Base-by-base conservation (phyloP, 208 protist genomes). In the Strigomonas culicis region DNA sequence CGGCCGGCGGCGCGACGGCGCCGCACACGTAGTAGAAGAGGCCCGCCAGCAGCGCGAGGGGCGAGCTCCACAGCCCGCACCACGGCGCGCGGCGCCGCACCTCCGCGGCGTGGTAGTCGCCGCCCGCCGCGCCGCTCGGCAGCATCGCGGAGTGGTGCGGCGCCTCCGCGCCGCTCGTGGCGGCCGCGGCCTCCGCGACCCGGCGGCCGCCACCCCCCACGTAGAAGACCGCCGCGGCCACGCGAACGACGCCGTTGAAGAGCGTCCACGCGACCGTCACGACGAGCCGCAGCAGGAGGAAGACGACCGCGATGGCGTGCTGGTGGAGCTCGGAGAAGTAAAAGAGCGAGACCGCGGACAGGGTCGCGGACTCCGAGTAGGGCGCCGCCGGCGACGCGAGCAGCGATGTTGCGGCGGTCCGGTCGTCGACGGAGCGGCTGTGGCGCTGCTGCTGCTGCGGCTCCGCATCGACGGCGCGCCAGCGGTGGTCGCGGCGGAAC, bases 211-310 rank as follows among this genome's bases (percentile, higher is more conserved):
- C 34, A 39, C 34, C 34, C 4, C 34, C 34, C 34, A 39, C 34
- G 34, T 39, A 39, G 10, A 39, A 39, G 34, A 39, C 7, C 34
- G 34, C 34, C 34, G 34, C 34, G 34, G 10, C 10, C 7, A 39
- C 34, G 34, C 34, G 34, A 39, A 4, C 4, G 10, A 4, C 34
- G 10, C 34, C 19, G 50, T 72, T 70, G 36, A 58, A 43, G 19
- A 50, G 31, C 13, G 75, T 76, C 75, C 75, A 80, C 53, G 70
- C 15, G n/a, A 76, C 25, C 7, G 67, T 21, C 19, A 80, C 36
- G 31, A 39, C 58, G 4, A 65, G 24, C 6, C 70, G 69, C 17
- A 73, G 41, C 34, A 39, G 34, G 7, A 39, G 34, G 10, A 39
- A 39, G 10, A 39, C 34, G 7, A 39, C 34, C 7, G 34, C 34